A percentile compares a stretch with the other conserved stretches of the same genome.
Evolutionary conservation across 768 basidiomycete species (phyloP).

Genomic region (Calocybe indica): DNA sequence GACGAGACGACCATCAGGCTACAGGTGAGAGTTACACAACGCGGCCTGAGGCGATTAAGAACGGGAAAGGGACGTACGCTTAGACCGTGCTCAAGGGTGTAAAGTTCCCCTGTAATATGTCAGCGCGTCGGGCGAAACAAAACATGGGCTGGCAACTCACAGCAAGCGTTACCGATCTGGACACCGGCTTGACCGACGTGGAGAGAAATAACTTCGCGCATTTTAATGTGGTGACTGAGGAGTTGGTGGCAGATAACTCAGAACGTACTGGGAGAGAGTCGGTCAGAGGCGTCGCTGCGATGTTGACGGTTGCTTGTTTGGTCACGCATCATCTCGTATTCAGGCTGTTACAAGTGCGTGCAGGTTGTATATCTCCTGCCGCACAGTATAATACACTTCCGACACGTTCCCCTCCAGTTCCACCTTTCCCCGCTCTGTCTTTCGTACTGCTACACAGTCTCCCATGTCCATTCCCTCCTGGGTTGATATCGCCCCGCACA

Average conservation of each 20-base stretch:
- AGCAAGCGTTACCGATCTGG: conserved; percentile 98
- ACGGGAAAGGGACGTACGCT: conserved; percentile 55
- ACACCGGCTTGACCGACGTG: conserved; percentile 99
- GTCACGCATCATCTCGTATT: conserved; percentile 3
- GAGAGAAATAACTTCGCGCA: conserved; percentile 97
- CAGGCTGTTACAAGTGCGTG: conserved; percentile 83
- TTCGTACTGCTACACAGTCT: conserved; percentile 82
- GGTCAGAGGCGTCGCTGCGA: too few species aligned
- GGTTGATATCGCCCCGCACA: conserved; percentile 59
- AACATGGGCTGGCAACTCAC: conserved; percentile 47
- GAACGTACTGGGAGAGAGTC: conserved; percentile 26
- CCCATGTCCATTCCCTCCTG: conserved; percentile 35
- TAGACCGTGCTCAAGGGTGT: conserved; percentile 97
- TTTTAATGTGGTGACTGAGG: conserved; percentile 26
- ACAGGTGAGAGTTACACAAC: conserved; percentile 4
- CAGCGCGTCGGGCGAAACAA: conserved; percentile 24
- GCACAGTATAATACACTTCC: conserved; percentile 82
- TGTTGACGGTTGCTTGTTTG: conserved; percentile 16
- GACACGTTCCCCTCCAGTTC: conserved; percentile 89
- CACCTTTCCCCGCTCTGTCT: conserved; percentile 78
- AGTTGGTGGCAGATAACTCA: conserved; percentile 11
- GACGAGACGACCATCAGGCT: conserved; percentile 93
- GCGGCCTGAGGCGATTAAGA: conserved; percentile 12
- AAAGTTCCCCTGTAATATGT: conserved; percentile 82
- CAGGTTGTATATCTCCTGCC: conserved; percentile 83